phyloP scores from a whole-genome alignment of 2,329 filamentous ascomycete genomes.

The Cryphonectria parasitica region DNA sequence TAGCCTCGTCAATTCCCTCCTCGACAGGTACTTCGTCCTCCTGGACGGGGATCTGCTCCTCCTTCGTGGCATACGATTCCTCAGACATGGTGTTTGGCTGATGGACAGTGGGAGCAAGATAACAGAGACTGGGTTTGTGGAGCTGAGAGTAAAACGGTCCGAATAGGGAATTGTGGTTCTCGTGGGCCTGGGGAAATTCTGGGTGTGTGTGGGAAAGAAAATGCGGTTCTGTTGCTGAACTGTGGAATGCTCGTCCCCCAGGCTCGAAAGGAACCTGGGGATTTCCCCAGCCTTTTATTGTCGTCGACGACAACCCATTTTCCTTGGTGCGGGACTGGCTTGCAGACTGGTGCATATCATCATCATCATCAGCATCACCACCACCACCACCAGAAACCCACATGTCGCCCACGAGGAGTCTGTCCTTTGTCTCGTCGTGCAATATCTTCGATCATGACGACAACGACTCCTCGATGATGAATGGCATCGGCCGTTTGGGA shows the following conservation, averaged over 20 bases:
- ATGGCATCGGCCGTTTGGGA: neutral
- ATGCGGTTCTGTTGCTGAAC: neutral
- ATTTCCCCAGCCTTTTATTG: slow-evolving; percentile 24
- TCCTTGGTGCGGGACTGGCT: neutral
- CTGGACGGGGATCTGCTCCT: slow-evolving; percentile 27
- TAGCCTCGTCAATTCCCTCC: slow-evolving; percentile 23
- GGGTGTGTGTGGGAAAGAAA: neutral
- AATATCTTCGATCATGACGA: slow-evolving; percentile 18
- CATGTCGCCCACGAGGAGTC: neutral
- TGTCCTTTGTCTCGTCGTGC: neutral
- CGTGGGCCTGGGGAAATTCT: slow-evolving; percentile 13
- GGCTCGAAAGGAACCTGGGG: slow-evolving; percentile 5
- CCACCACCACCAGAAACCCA: neutral
- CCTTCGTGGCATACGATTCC: slow-evolving; percentile 23
- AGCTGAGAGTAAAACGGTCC: slow-evolving; percentile 15
- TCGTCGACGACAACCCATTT: neutral
- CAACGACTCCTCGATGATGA: slow-evolving; percentile 15
- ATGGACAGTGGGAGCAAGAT: neutral
- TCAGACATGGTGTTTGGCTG: slow-evolving; percentile 22
- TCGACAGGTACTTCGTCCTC: slow-evolving; percentile 30
- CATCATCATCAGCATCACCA: neutral
- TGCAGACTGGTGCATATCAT: neutral
- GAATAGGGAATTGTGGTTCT: slow-evolving; percentile 23
- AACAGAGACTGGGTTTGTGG: slow-evolving; percentile 3
- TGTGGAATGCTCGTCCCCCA: neutral